phyloP scores from a whole-genome alignment of 192 early-diverging fungal genomes.

The Coemansia sp. region DNA sequence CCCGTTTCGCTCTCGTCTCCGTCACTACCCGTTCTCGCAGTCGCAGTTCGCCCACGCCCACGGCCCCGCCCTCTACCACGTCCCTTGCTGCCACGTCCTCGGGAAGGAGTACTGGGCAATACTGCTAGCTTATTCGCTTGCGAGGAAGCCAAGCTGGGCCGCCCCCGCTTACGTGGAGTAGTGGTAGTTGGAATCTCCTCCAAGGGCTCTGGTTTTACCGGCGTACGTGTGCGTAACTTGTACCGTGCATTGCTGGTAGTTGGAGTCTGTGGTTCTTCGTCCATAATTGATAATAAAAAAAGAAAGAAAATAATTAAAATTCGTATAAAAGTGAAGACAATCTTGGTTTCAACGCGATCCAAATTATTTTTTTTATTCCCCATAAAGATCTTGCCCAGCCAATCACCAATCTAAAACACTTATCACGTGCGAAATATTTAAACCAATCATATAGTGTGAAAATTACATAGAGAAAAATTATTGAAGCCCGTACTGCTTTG shows the following conservation, averaged over 20 bases:
- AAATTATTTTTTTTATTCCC: not conserved
- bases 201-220: conserved; percentile 1
- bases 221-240: conserved; percentile 42
- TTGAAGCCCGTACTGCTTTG: conserved; percentile 34
- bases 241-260: conserved; percentile 23
- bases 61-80: conserved; percentile 5
- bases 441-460: not conserved
- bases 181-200: not conserved
- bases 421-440: not conserved
- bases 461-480: conserved; percentile 3
- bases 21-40: not conserved
- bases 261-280: conserved; percentile 18
- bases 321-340: not conserved
- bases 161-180: conserved; percentile 35
- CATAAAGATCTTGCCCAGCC: not conserved
- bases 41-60: not conserved
- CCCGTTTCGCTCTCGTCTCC: conserved; percentile 13
- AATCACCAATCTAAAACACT: not conserved
- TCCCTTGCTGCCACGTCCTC: not conserved
- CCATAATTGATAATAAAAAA: conserved; percentile 13
- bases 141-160: not conserved
- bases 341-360: not conserved
- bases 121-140: not conserved
- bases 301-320: not conserved
- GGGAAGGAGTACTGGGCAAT: not conserved